Evolutionary conservation across 305 asterid genomes (phyloP), one percentile per base, ranked within the genome.

Genomic region (Fraxinus dipetala): DNA sequence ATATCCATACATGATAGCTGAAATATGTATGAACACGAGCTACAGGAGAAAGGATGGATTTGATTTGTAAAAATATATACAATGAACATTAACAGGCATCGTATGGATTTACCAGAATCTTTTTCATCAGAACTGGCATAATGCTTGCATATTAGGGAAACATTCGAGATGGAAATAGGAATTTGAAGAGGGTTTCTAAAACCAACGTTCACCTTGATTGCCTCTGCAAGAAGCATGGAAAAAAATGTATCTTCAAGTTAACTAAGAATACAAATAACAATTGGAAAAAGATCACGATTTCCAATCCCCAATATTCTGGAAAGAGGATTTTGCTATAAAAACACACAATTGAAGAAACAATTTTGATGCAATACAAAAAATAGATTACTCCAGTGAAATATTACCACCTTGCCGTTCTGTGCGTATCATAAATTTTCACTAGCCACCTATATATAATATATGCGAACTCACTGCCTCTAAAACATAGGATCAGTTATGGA

Each of bases 151-250:
- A 93, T 85, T 79, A 96, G 89, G 77, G 97, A 87, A 85, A 91
- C 86, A 82, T 89, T 88, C 86, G 99, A 91, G 81, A 96, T 82
- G 26, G 98, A 87, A 82, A 96, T 81, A 84, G 98, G 95, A 86
- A 96, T 91, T 91, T 91, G 98, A 86, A 96, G 98, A 78, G 99
- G 99, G 87, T 96, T 96, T 85, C 83, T 91, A 83, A 96, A 92
- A 86, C 88, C 92, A 84, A 94, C 87, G 69, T 88, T 93, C 81
- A 96, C 93, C 91, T 85, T 92, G 84, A 96, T 90, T 59, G 94
- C 91, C 90, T 96, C 99, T 96, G 97, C 85, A 84, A 87, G 81
- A 43, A 70, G 83, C 61, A 84, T 84, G 81, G 81, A 85, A 35
- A 84, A 81, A 83, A 51, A 82, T 11, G 26, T 61, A 76, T 85